Base-by-base conservation (phyloP, 139 green algal genomes). In the Coelastrella sp. region DNA sequence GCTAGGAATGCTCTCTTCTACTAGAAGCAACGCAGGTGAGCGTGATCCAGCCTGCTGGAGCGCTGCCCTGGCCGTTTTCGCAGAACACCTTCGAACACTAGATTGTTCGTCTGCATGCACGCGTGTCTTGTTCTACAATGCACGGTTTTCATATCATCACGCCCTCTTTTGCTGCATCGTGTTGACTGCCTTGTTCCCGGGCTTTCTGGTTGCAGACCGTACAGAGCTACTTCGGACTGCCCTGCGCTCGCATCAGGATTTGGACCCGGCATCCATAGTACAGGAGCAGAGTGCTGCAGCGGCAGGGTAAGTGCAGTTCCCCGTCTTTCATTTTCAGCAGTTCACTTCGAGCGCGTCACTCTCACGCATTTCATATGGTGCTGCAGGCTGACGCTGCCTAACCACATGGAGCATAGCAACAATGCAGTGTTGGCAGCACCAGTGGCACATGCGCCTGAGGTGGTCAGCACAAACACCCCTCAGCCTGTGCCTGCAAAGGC, bases 241-340 rank as follows among this genome's bases (percentile, higher is more conserved):
- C 35, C 59, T 87, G 58, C 82, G 82, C n/a, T 86, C 81, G 35
- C 81, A 86, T 35, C 81, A 80, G 74, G 79, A 72, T 56, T 19
- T 72, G 56, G 35, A 85, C 10, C 6, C 20, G 8, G 79, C 4
- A 56, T 7, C 57, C 7, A 7, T 49, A 14, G 58, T 6, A 70
- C 57, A 85, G 17, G 19, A 24, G 24, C 68, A 76, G 17, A 19
- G 19, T 24, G 19, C 19, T 24, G 68, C 19, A 76, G 68, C 68
- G 19, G 20, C 79, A 72, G 79, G 79, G 79, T 85, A 35, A 68
- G 79, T 57, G 57, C 57, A 57, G 79, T 12, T 24, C 35, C 12
- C 8, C 24, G 57, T n/a, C n/a, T n/a, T 35, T 17, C 79, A 20
- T 14, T 14, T 56, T 84, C 56, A 84, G 27, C 49, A 56, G 56